Evolutionary conservation across 768 basidiomycete genomes (phyloP).

Genomic region (Rhodotorula diobovata): DNA sequence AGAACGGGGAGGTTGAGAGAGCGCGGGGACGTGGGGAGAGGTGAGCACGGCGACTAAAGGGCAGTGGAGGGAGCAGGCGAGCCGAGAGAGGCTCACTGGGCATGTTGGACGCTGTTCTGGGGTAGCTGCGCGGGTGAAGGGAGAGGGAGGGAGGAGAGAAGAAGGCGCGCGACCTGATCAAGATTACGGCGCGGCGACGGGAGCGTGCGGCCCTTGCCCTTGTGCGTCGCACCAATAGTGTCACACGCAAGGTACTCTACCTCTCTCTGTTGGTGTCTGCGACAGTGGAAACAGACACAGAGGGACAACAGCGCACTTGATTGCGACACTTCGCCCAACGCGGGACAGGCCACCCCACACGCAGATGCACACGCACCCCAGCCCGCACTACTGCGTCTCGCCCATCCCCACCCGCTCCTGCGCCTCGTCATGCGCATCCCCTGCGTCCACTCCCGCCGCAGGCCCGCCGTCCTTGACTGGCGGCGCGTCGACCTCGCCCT

Average conservation of each 20-base stretch:
- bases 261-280: no score
- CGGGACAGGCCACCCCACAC: not conserved
- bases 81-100: slow-evolving; percentile 4
- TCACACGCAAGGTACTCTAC: no score
- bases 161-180: not conserved
- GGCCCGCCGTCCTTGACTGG: not conserved
- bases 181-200: not conserved
- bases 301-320: not conserved
- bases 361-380: not conserved
- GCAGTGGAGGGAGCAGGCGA: no score
- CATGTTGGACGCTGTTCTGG: not conserved
- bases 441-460: not conserved
- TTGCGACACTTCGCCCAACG: not conserved
- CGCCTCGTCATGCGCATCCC: not conserved
- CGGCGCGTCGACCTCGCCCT: slow-evolving; percentile 15
- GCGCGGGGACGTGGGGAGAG: not conserved
- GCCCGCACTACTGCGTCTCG: not conserved
- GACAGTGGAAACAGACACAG: no score
- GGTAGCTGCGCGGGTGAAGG: not conserved
- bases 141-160: not conserved
- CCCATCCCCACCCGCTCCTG: not conserved
- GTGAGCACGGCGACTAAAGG: no score
- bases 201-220: not conserved
- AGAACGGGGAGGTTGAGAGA: not conserved
- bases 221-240: no score